Percentiles rank a stretch among this genome's conserved stretches.
phyloP scores from a whole-genome alignment of 176 grass and related monocot species.

The Alopecurus myosuroides region DNA sequence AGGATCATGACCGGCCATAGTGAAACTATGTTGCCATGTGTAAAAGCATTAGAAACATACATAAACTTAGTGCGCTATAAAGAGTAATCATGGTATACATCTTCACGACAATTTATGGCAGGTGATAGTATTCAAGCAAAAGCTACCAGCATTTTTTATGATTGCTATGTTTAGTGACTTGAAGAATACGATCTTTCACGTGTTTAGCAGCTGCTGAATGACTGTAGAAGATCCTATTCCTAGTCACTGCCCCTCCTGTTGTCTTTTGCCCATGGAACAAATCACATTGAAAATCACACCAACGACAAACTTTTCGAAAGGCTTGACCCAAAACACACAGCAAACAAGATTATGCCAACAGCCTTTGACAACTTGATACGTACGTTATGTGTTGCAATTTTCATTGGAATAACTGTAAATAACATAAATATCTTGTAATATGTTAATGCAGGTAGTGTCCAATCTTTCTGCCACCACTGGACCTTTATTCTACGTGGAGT shows the following conservation, averaged over 20 bases:
- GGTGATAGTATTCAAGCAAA: background rate
- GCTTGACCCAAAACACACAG: too few species aligned
- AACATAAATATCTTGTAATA: slow-evolving; percentile 5
- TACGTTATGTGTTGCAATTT: background rate
- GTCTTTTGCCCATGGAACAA: too few species aligned
- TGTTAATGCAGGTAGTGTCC: slow-evolving; percentile 68
- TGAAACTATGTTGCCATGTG: background rate
- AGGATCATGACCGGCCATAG: background rate
- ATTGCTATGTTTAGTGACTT: slow-evolving; percentile 5
- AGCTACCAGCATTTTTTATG: background rate
- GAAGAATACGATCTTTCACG: background rate
- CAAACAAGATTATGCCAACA: too few species aligned
- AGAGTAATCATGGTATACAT: background rate
- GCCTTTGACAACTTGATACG: background rate
- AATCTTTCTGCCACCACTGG: slow-evolving; percentile 84
- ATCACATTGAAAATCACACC: too few species aligned
- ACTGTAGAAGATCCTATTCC: background rate
- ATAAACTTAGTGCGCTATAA: background rate
- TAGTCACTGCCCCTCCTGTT: background rate
- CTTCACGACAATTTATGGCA: background rate
- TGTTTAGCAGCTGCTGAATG: slow-evolving; percentile 19
- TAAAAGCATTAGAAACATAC: background rate
- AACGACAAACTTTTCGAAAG: too few species aligned
- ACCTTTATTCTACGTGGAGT: slow-evolving; percentile 74
- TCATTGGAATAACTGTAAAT: background rate